Conservation (phyloP, 2,329 filamentous ascomycete genomes). For the Davidsoniella eucalypti region DNA sequence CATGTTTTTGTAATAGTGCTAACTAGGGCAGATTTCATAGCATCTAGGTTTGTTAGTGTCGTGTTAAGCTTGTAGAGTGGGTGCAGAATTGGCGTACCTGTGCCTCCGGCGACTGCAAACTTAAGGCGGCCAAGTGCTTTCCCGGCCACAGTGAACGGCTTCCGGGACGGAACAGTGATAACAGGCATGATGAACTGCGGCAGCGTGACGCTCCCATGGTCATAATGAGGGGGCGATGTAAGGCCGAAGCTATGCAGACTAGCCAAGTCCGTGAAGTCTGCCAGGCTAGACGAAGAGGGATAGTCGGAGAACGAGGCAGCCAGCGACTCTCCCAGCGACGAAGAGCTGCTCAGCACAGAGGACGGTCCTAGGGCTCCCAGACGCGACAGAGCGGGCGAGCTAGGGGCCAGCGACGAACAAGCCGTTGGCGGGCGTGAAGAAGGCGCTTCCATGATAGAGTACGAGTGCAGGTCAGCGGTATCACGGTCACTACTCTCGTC, state of each 20-base stretch:
- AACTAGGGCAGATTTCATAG: slow-evolving; percentile 81
- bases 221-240: background rate
- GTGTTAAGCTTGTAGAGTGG: too few species aligned
- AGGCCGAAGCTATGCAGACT: slow-evolving; percentile 16
- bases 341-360: slow-evolving; percentile 27
- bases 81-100: slow-evolving; percentile 30
- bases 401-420: background rate
- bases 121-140: slow-evolving; percentile 75
- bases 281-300: slow-evolving; percentile 5
- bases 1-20: slow-evolving; percentile 74
- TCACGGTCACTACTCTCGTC: background rate
- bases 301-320: slow-evolving; percentile 30
- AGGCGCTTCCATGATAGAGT: background rate
- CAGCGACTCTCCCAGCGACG: slow-evolving; percentile 36
- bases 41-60: slow-evolving; percentile 31
- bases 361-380: slow-evolving; percentile 14
- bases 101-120: slow-evolving; percentile 67
- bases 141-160: slow-evolving; percentile 79
- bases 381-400: slow-evolving; percentile 17
- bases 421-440: background rate
- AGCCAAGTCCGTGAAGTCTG: slow-evolving; percentile 17
- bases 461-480: background rate
- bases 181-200: slow-evolving; percentile 92
- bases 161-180: slow-evolving; percentile 72
- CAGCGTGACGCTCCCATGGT: background rate